Conservation (phyloP, 768 basidiomycete species). For the Cubamyces sp. region DNA sequence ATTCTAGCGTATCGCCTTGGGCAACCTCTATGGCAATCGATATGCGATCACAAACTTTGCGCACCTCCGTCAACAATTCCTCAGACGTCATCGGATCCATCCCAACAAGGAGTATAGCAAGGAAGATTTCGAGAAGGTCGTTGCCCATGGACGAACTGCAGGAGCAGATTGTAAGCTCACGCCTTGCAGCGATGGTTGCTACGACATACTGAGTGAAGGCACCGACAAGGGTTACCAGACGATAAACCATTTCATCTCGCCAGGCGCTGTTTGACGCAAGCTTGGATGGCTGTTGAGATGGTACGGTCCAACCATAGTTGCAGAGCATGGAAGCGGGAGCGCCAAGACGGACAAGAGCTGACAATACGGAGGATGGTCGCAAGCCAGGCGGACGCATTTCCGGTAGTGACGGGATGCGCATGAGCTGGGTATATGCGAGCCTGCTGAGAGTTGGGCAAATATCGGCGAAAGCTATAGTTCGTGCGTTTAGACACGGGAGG, state of each 20-base stretch:
- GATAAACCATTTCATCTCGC: conserved; percentile 39
- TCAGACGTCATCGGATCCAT: conserved; percentile 54
- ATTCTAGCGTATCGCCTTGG: conserved; percentile 29
- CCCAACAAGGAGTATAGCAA: conserved; percentile 56
- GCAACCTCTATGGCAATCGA: conserved; percentile 44
- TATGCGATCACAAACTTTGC: conserved; percentile 49
- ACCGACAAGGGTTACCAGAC: conserved; percentile 47
- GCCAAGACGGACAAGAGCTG: conserved; percentile 49
- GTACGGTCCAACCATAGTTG: conserved; percentile 37
- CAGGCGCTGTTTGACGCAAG: conserved; percentile 23
- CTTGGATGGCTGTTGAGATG: not conserved
- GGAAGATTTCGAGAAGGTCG: conserved; percentile 53
- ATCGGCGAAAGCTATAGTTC: conserved; percentile 37
- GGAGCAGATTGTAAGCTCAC: conserved; percentile 28
- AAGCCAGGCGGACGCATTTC: conserved; percentile 37
- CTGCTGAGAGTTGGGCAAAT: conserved; percentile 25
- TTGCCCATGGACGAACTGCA: conserved; percentile 33
- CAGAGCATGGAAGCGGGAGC: conserved; percentile 43
- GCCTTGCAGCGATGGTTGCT: conserved; percentile 7
- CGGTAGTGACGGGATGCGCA: conserved; percentile 25
- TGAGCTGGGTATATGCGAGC: conserved; percentile 30
- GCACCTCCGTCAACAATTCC: conserved; percentile 51
- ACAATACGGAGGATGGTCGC: conserved; percentile 40
- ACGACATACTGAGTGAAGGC: conserved; percentile 51
- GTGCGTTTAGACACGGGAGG: conserved; percentile 16